Conservation (phyloP, 371 early-diverging fungal genomes). For the Apophysomyces trapeziformis region DNA sequence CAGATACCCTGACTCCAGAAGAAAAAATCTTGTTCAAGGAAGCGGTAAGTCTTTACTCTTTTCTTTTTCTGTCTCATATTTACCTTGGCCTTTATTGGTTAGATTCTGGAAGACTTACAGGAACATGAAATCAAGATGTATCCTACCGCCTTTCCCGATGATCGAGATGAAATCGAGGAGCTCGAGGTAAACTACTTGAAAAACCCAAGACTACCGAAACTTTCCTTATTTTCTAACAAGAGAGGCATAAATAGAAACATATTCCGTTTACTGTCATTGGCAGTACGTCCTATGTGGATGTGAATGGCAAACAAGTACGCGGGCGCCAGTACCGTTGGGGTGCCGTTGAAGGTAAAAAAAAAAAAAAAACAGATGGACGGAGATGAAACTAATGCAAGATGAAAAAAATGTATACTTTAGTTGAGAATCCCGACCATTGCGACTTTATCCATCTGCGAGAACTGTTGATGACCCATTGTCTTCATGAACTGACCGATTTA, state of each 20-base stretch:
- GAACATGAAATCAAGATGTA: conserved; percentile 76
- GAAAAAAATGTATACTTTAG: conserved; percentile 32
- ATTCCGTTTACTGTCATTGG: conserved; percentile 96
- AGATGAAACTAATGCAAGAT: conserved; percentile 4
- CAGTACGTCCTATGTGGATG: conserved; percentile 71
- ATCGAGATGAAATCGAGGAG: conserved; percentile 72
- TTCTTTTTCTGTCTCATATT: no score
- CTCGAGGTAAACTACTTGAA: conserved; percentile 51
- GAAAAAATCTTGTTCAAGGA: conserved; percentile 71
- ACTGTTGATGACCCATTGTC: conserved; percentile 71
- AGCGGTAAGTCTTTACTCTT: conserved; percentile 46
- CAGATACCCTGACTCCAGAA: conserved; percentile 69
- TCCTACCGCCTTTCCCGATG: conserved; percentile 58
- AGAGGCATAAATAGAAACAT: conserved; percentile 52
- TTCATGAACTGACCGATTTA: conserved; percentile 82
- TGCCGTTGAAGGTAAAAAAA: conserved; percentile 78
- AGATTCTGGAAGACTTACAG: conserved; percentile 75
- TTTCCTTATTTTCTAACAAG: background rate
- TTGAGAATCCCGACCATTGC: conserved; percentile 86
- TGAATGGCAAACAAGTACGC: conserved; percentile 77
- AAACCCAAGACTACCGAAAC: conserved; percentile 20
- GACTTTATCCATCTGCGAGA: conserved; percentile 87
- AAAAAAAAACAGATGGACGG: background rate
- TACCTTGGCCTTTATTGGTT: no score
- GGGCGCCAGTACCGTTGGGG: conserved; percentile 99